Conservation (phyloP, 1,284 basidiomycete species). For the Naganishia liquefaciens region DNA sequence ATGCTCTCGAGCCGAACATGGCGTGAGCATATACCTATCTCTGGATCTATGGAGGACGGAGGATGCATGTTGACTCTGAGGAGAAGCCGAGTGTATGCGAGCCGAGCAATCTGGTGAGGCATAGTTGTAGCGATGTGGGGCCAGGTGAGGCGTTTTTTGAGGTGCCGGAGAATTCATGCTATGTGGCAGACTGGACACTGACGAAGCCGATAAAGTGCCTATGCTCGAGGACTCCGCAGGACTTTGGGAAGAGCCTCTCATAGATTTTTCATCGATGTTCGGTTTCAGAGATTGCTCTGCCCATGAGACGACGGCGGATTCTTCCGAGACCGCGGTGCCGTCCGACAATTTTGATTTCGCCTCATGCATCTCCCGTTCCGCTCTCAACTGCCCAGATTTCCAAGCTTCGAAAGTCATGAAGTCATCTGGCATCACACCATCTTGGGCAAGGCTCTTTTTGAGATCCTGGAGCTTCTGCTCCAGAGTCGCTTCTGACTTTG, state of each 20-base stretch:
- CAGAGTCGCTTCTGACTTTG: conserved; percentile 21
- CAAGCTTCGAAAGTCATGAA: conserved; percentile 24
- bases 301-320: too few relatives aligned
- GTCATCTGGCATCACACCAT: conserved; percentile 24
- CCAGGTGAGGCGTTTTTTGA: conserved; percentile 10
- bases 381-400: conserved; percentile 20
- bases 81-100: conserved; percentile 80
- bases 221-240: background rate
- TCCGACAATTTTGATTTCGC: background rate
- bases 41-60: conserved; percentile 85
- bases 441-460: conserved; percentile 23
- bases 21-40: conserved; percentile 96
- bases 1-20: conserved; percentile 71
- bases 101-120: conserved; percentile 91
- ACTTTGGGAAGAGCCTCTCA: background rate
- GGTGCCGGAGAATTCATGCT: conserved; percentile 1
- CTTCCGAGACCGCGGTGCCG: too few relatives aligned
- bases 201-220: background rate
- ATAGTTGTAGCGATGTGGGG: conserved; percentile 79
- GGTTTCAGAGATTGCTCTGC: background rate
- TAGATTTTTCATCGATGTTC: background rate
- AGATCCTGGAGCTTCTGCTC: conserved; percentile 21
- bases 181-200: background rate
- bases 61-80: conserved; percentile 76
- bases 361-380: background rate